These are phyloP conservation scores for Roridomyces roridus DNA, from an alignment of 768 basidiomycete species.

Conservation along the genomic window DNA sequence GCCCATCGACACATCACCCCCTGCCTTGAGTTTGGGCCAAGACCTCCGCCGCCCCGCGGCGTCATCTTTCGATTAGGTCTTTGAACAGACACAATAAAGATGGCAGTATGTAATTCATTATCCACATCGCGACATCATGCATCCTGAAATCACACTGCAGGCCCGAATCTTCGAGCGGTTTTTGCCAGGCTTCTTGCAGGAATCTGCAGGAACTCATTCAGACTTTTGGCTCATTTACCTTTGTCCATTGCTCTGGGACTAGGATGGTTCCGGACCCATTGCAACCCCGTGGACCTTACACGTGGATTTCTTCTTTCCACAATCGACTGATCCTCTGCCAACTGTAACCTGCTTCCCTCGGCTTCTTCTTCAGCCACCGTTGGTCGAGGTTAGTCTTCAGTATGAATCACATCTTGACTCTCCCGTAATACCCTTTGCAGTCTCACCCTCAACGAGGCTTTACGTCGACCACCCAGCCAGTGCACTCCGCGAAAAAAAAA, in stretches of 20 bases:
- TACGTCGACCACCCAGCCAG: not conserved
- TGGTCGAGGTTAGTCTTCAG: not conserved
- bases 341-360: conserved; percentile 2
- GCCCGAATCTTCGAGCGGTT: no score
- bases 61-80: no score
- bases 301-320: conserved; percentile 20
- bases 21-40: no score
- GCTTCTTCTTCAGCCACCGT: conserved; percentile 6
- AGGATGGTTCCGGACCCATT: not conserved
- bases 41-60: no score
- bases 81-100: no score
- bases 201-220: no score
- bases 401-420: conserved; percentile 11
- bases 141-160: no score
- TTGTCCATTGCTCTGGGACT: not conserved
- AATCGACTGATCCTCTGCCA: conserved; percentile 1
- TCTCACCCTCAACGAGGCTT: conserved; percentile 2
- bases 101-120: no score
- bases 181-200: no score
- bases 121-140: no score
- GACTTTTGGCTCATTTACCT: not conserved
- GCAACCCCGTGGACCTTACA: conserved; percentile 20
- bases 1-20: no score
- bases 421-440: conserved; percentile 21
- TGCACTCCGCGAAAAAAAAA: no score